Evolutionary conservation across 495 filamentous ascomycete species (phyloP).

Genomic region (Lichina pygmaea): DNA sequence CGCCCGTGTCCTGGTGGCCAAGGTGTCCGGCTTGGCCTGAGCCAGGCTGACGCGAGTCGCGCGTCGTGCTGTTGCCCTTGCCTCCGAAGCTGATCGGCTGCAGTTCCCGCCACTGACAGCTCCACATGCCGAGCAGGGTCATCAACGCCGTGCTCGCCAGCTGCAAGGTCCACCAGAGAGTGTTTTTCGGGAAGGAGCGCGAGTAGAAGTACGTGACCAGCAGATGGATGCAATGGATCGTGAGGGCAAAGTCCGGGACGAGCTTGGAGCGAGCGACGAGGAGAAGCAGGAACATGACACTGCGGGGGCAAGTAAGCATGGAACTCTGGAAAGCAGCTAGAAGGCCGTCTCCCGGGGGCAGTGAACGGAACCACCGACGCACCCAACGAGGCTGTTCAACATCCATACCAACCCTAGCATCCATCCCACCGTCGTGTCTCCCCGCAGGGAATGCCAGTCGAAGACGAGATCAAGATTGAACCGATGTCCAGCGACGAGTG

Average conservation of each 20-base stretch:
- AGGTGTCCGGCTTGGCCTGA: constrained; percentile 16
- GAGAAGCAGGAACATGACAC: constrained; percentile 50
- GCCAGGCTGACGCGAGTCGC: constrained; percentile 8
- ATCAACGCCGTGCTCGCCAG: constrained; percentile 37
- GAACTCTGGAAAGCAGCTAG: not conserved
- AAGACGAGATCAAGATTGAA: constrained; percentile 50
- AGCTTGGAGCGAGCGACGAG: constrained; percentile 72
- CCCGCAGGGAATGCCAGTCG: constrained; percentile 55
- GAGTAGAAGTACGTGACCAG: constrained; percentile 51
- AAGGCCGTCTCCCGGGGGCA: not conserved
- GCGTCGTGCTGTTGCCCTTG: constrained; percentile 7
- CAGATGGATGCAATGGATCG: constrained; percentile 70
- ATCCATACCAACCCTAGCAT: constrained; percentile 71
- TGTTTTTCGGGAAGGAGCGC: constrained; percentile 37
- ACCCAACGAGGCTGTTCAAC: constrained; percentile 53
- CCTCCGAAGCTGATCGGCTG: constrained; percentile 73
- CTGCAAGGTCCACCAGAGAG: constrained; percentile 78
- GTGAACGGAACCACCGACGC: constrained; percentile 10
- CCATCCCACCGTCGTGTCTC: constrained; percentile 84
- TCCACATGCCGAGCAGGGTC: constrained; percentile 57
- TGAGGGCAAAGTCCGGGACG: constrained; percentile 78
- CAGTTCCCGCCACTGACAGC: constrained; percentile 71
- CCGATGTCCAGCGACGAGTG: constrained; percentile 47
- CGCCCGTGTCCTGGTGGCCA: constrained; percentile 13
- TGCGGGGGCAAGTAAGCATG: constrained; percentile 8